phyloP scores from a whole-genome alignment of 176 grass and related monocot genomes.

The Calamus simplicifolius region DNA sequence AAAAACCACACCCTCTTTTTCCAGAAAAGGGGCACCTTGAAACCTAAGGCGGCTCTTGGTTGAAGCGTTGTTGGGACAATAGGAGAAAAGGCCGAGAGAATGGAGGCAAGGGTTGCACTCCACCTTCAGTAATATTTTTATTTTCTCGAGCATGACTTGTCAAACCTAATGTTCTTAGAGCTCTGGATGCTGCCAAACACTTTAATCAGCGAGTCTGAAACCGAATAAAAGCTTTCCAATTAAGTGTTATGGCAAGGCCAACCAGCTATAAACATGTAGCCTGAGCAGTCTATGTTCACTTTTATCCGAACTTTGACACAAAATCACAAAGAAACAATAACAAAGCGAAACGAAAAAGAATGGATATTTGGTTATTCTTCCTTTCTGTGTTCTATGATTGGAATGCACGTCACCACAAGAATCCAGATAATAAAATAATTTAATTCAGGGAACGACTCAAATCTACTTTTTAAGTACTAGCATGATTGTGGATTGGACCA shows the following conservation, averaged over 20 bases:
- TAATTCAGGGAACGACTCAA: too few relatives aligned
- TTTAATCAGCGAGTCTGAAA: conserved; percentile 45
- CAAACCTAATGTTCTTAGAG: conserved; percentile 23
- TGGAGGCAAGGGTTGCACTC: neutral
- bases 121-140: conserved; percentile 5
- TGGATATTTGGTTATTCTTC: too few relatives aligned
- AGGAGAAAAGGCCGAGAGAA: conserved; percentile 27
- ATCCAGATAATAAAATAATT: too few relatives aligned
- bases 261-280: conserved; percentile 27
- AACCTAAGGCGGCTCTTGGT: neutral
- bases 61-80: conserved; percentile 13
- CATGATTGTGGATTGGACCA: too few relatives aligned
- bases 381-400: too few relatives aligned
- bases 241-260: conserved; percentile 53
- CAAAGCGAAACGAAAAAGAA: too few relatives aligned
- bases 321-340: conserved; percentile 17
- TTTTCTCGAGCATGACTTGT: conserved; percentile 20
- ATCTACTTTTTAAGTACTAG: too few relatives aligned
- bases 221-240: conserved; percentile 27
- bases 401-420: too few relatives aligned
- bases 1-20: too few relatives aligned
- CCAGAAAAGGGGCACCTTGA: neutral
- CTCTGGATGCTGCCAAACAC: conserved; percentile 35
- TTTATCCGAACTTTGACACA: conserved; percentile 43
- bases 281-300: conserved; percentile 17